A percentile compares a stretch with the other conserved stretches of the same genome.
phyloP scores from a whole-genome alignment of 768 basidiomycete genomes.

The Termitomyces titanicus region DNA sequence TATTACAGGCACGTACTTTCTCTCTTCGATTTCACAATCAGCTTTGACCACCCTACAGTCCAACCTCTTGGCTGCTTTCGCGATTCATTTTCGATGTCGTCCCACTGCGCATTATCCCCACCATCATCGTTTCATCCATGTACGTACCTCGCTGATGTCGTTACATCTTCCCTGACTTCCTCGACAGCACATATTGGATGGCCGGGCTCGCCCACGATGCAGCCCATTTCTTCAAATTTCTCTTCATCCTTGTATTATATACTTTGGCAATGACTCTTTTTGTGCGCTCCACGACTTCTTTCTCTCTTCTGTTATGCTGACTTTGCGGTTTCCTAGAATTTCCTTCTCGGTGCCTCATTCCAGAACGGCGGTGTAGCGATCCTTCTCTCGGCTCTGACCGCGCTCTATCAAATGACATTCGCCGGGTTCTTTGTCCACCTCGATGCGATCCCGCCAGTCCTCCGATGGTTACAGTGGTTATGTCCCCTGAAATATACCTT shows the following conservation, averaged over 20 bases:
- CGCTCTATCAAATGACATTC: constrained; percentile 81
- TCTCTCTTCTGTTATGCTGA: not conserved
- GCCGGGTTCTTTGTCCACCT: constrained; percentile 95
- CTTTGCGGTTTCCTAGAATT: constrained; percentile 53
- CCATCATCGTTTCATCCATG: constrained; percentile 83
- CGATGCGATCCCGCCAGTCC: constrained; percentile 77
- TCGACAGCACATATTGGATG: constrained; percentile 86
- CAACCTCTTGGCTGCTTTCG: constrained; percentile 88
- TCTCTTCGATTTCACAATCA: not conserved
- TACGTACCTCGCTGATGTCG: constrained; percentile 30
- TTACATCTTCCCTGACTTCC: not conserved
- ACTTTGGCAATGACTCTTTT: constrained; percentile 84
- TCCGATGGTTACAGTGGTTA: constrained; percentile 93
- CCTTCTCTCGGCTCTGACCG: constrained; percentile 73
- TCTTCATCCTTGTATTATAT: constrained; percentile 85
- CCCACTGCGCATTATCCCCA: constrained; percentile 85
- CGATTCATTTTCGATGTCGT: constrained; percentile 87
- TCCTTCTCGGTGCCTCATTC: constrained; percentile 83
- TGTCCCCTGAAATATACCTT: constrained; percentile 79
- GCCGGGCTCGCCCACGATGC: constrained; percentile 80
- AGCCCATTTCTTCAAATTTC: constrained; percentile 90
- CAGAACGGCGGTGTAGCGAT: constrained; percentile 88
- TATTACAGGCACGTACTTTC: constrained; percentile 71
- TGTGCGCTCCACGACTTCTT: constrained; percentile 39
- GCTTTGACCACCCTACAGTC: constrained; percentile 39